Evolutionary conservation across 805 yeast species (phyloP), one percentile per base, ranked within the genome.

Genomic region (Allodekkera sacchari): DNA sequence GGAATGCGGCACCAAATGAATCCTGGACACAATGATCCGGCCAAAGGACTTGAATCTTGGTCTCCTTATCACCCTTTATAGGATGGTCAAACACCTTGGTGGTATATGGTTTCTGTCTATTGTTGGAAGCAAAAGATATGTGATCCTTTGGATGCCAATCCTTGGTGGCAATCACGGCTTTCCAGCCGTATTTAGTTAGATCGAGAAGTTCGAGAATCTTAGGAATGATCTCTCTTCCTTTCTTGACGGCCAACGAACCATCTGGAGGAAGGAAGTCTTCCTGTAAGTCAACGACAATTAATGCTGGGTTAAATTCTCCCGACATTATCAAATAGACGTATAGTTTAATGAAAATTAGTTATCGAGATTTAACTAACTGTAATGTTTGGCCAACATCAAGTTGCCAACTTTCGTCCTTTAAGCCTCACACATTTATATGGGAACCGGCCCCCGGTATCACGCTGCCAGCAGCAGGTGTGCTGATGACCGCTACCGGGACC

Each of bases 121-220:
- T 87, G 28, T 66, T 69, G 1, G 78, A 66, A 0, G 96, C 95
- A 64, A 88, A 88, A 6, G 95, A 85, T 1, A 69, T 64, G 51
- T 88, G 97, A 44, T 71, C 64, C 9, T 40, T 24, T 0, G 96
- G 94, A 52, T 88, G 97, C 92, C 94, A 84, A 50, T 88, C 97
- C 49, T 78, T 75, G 3, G 94, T 79, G 23, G 83, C 77, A 0
- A 82, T 70, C 1, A 84, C 62, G 6, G 74, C 57, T 27, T 64
- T 61, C 89, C 92, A 87, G 4, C 64, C 50, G 33, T 58, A 64
- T 23, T 52, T 40, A 0, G 51, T 33, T 11, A 57, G 48, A 18
- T 64, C 52, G 7, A 75, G 43, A 25, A 84, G 54, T 1, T 63
- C 46, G 19, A 66, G 52, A 22, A 85, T 71, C 0, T 61, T 59